Evolutionary conservation across 768 basidiomycete species (phyloP), one percentile per base, ranked within the genome.

Genomic region (Clitopilus passeckerianus): DNA sequence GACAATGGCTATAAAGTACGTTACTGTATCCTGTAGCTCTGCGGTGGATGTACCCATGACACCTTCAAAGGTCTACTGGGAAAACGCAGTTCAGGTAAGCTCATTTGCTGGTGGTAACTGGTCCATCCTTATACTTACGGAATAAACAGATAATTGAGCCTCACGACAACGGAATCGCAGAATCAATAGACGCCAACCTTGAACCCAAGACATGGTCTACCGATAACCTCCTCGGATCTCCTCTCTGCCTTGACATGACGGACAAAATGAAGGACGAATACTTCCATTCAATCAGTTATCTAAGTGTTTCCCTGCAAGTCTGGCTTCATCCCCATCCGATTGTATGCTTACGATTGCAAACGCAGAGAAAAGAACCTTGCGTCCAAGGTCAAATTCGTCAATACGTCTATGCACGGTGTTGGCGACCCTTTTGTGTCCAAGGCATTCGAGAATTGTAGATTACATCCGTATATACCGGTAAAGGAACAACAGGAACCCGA

Each of bases 331-430:
- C 16, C 15, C 24, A 14, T 20, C 6, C 12, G 22, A 27, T 50
- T 41, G 37, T 5, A 10, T 50, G 12, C 46, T 50, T 4, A 41
- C 37, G 37, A 30, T 18, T 50, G 18, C 5, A 41, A n/a, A 15
- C 30, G 7, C 52, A 35, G 24, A 15, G 30, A 43, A 37, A 52
- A 23, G 30, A 59, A 43, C 24, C 6, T 16, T 8, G 23, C n/a
- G 57, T 66, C 73, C 1, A 35, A 72, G 5, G 59, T 87, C 61
- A 82, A 77, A 64, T 91, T 95, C 64, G 89, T 92, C 18, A 92
- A 93, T 67, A 95, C 94, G 0, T 89, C 93, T 0, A 87, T 95
- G 89, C 93, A 95, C 65, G 93, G 93, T 0, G 93, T 95, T 57
- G 86, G 91, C 63, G 81, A 93, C 68, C 71, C 76, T 5, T 88